Conservation (phyloP, 306 rosid species). For the Vigna angularis region DNA sequence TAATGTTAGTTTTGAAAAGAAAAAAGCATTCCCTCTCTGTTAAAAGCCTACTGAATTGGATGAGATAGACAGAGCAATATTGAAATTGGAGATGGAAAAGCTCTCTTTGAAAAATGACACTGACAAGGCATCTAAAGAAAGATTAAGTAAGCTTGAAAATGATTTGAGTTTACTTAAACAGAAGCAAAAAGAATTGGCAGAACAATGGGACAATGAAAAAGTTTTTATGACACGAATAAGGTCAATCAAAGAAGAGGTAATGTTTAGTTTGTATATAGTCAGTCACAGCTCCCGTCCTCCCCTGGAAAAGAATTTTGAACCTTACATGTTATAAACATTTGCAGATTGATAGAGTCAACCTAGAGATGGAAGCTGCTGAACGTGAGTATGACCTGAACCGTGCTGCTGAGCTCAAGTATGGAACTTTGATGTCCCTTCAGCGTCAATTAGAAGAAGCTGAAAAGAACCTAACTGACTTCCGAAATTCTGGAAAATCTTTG, state of each 20-base stretch:
- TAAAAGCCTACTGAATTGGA: constrained; percentile 90
- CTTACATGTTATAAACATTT: constrained; percentile 33
- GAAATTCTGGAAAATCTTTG: constrained; percentile 68
- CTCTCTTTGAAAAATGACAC: constrained; percentile 88
- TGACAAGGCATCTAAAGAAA: constrained; percentile 93
- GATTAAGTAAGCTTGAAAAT: constrained; percentile 81
- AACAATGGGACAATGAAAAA: constrained; percentile 92
- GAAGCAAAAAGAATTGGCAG: constrained; percentile 78
- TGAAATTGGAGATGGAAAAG: constrained; percentile 97
- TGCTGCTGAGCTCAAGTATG: constrained; percentile 98
- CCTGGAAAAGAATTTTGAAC: not conserved
- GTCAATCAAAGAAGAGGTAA: constrained; percentile 95
- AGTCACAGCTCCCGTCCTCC: not conserved
- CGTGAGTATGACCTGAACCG: constrained; percentile 91
- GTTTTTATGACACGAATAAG: constrained; percentile 77
- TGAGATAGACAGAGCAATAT: constrained; percentile 84
- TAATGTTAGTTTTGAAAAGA: not conserved
- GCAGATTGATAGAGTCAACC: constrained; percentile 96
- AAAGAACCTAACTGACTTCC: constrained; percentile 72
- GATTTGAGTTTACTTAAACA: constrained; percentile 78
- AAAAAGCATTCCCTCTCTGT: not conserved
- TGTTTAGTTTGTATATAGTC: constrained; percentile 23
- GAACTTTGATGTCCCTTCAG: constrained; percentile 78
- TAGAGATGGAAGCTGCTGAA: constrained; percentile 96
- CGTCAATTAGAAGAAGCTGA: constrained; percentile 88